Percentiles rank a stretch among this genome's conserved stretches.
Evolutionary conservation across 2,329 filamentous ascomycete species (phyloP).

Genomic region (Scedosporium apiospermum): DNA sequence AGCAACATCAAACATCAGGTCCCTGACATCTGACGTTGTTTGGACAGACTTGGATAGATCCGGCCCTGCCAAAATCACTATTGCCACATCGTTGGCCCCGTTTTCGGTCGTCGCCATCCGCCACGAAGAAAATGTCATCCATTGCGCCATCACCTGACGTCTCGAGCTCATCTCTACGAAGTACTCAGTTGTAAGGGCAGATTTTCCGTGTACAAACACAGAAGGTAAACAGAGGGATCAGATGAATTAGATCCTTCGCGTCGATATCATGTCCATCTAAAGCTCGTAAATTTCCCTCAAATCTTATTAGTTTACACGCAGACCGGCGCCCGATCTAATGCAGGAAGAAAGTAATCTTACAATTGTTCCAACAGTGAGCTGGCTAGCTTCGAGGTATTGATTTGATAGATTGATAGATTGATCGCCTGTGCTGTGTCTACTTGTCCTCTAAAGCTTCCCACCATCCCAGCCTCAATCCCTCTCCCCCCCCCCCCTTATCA

Average conservation of each 20-base stretch:
- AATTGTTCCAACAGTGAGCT: no score
- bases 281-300: no score
- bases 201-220: not conserved
- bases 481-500: not conserved
- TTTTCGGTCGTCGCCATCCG: not conserved
- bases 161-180: not conserved
- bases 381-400: no score
- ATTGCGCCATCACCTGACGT: constrained; percentile 3
- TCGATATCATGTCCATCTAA: no score
- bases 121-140: constrained; percentile 1
- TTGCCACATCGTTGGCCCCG: not conserved
- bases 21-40: not conserved
- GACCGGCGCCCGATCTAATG: no score
- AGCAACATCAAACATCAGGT: not conserved
- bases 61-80: not conserved
- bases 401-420: no score
- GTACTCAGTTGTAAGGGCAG: not conserved
- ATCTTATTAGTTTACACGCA: no score
- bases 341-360: no score
- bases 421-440: no score
- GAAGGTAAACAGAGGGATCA: no score
- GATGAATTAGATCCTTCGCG: no score
- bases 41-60: not conserved
- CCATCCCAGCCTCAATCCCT: not conserved
- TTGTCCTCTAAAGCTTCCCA: no score